Evolutionary conservation across 2,329 filamentous ascomycete species (phyloP), one percentile per base, ranked within the genome.

Genomic region (Triangularia verruculosa): DNA sequence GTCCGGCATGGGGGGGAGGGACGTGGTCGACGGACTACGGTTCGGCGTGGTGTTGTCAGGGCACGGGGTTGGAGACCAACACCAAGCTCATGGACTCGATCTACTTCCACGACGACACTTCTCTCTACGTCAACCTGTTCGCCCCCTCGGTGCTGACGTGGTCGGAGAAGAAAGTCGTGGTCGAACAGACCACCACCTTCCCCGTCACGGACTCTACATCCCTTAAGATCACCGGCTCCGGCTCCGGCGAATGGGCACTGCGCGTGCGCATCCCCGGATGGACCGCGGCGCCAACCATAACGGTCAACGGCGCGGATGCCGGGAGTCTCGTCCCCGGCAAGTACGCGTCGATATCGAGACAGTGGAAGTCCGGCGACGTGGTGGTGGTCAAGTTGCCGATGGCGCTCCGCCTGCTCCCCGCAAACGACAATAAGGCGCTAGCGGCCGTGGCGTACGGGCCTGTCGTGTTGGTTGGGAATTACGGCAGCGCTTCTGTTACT

Each of bases 31-130:
- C 82, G 0, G 81, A 83, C 65, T 82, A 83, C 66, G 72, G 80
- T 57, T 80, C 79, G 0, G 82, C 83, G 70, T 84, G 82, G 82
- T 84, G 82, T 70, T 84, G 82, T 61, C 80, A 83, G 68, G 82
- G 80, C 1, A 83, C 82, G 0, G 79, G 76, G 0, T 63, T 84
- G 1, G 82, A 84, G 72, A 82, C 79, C 0, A 83, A 84, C 68
- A 84, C 82, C 0, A 83, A 83, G 69, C 70, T 83, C 11, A 79
- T 78, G 73, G 82, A 84, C 67, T 82, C 81, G 0, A 79, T 84
- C 60, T 84, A 84, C 73, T 81, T 78, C 54, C 74, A 79, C 54
- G 77, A 80, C 59, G 71, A 72, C 27, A 71, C 73, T 0, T 74
- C 76, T 0, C 73, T 84, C 0, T 83, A 79, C 61, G 76, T 84